Evolutionary conservation across 495 filamentous ascomycete genomes (phyloP), one percentile per base, ranked within the genome.

Genomic region (Umbilicaria muhlenbergii): DNA sequence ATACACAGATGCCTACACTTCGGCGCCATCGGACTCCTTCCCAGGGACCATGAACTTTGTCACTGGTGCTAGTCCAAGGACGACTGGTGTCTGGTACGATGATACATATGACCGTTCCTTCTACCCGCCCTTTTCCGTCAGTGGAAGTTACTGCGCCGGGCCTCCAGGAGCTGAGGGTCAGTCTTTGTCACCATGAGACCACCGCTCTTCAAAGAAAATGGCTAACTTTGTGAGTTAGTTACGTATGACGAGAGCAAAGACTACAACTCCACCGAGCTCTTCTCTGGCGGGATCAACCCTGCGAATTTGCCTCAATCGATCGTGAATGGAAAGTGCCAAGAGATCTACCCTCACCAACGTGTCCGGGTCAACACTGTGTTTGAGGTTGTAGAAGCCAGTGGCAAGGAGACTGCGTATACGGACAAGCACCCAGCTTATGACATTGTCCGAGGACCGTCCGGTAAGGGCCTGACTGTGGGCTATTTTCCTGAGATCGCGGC

Each of bases 341-440:
- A 39, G 5, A 41, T 57, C 21, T 63, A 61, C 46, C 58, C 61
- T 15, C 61, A 64, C 41, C 45, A 49, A 34, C 57, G 52, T 18
- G 24, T 62, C 34, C 56, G 61, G 13, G 58, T 63, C 45, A 64
- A 64, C 43, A 64, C 60, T 10, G 43, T 60, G 36, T 64, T 53
- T 31, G 61, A 64, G 42, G 41, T 64, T 12, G 53, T 58, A 15
- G 24, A 50, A 11, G 51, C 42, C 11, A 43, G 36, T 0, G 58
- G 60, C 17, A 37, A 51, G 10, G 40, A 54, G 16, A 64, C 61
- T 8, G 61, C 61, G 12, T 64, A 64, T 38, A 48, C 61, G 1
- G 61, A 64, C 39, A 64, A 64, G 51, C 61, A 64, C 40, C 57
- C 57, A 14, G 48, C 61, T 2, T 64, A 64, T 38, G 61, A 64